These are phyloP conservation scores for Lyophyllum atratum DNA, from an alignment of 768 basidiomycete genomes.

Conservation along the genomic window DNA sequence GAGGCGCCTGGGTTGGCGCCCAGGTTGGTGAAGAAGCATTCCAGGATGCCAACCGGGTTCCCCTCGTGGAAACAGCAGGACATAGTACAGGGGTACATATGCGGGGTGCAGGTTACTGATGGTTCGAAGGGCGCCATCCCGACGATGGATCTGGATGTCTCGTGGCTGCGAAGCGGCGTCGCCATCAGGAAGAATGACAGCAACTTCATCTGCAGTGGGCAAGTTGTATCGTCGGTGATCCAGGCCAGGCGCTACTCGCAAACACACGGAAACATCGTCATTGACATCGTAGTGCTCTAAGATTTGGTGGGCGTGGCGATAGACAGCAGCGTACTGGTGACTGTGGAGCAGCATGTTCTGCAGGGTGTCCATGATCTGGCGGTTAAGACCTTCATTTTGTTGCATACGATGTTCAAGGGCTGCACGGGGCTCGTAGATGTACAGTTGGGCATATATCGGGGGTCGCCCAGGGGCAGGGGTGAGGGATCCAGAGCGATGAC, in stretches of 20 bases:
- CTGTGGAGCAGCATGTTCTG: conserved; percentile 15
- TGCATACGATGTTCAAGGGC: conserved; percentile 23
- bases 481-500: conserved; percentile 36
- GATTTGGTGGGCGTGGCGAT: conserved; percentile 26
- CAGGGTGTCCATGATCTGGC: conserved; percentile 18
- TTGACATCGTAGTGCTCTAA: not conserved
- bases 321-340: conserved; percentile 20
- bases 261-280: conserved; percentile 2
- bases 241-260: not conserved
- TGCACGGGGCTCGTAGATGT: conserved; percentile 36
- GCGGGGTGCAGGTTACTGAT: conserved; percentile 36
- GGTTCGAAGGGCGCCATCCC: conserved; percentile 21
- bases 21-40: conserved; percentile 14
- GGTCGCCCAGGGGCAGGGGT: conserved; percentile 19
- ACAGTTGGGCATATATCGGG: conserved; percentile 37
- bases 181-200: conserved; percentile 40
- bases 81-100: conserved; percentile 44
- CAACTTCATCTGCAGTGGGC: conserved; percentile 43
- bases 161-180: conserved; percentile 13
- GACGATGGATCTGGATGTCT: conserved; percentile 36
- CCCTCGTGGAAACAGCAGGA: conserved; percentile 43
- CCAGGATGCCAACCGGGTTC: conserved; percentile 37
- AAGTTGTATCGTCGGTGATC: conserved; percentile 37
- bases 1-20: conserved; percentile 13
- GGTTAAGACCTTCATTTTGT: conserved; percentile 7